Conservation (phyloP, 2,329 filamentous ascomycete genomes). For the Ophiostoma ulmi region DNA sequence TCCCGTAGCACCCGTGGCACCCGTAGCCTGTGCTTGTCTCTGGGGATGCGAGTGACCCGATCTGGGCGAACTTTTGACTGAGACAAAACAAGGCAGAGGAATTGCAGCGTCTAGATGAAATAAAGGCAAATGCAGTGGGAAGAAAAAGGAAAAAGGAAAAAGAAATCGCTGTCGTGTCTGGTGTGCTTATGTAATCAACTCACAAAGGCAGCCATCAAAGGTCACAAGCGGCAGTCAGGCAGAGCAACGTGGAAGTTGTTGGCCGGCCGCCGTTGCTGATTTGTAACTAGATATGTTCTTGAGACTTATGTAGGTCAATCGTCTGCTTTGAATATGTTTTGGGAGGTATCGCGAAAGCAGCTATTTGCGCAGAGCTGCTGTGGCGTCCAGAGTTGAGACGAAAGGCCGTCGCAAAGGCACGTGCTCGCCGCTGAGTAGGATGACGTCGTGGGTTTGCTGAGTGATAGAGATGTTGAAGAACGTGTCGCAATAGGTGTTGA, state of each 20-base stretch:
- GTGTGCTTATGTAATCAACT: not conserved
- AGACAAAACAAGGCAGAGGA: not conserved
- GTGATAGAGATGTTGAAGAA: not conserved
- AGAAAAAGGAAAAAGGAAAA: not conserved
- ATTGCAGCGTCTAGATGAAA: not conserved
- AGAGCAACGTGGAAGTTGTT: not conserved
- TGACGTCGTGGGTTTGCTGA: not conserved
- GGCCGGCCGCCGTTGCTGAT: not conserved
- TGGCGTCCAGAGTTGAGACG: not conserved
- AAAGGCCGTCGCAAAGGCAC: not conserved
- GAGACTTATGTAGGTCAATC: not conserved
- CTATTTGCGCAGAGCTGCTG: not conserved
- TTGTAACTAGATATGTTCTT: not conserved
- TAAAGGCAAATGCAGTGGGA: not conserved
- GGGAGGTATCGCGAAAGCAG: not conserved
- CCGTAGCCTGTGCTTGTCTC: not conserved
- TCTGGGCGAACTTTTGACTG: not conserved
- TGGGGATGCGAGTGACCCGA: no score
- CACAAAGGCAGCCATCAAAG: conserved; percentile 25
- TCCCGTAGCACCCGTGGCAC: not conserved
- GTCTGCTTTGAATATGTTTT: not conserved
- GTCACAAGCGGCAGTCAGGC: conserved; percentile 1
- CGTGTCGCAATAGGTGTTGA: not conserved
- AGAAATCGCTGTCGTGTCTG: not conserved
- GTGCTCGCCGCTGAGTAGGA: not conserved